Evolutionary conservation across 352 stramenopile species (phyloP), one percentile per base, ranked within the genome.

Genomic region (Pythium plurisporium): DNA sequence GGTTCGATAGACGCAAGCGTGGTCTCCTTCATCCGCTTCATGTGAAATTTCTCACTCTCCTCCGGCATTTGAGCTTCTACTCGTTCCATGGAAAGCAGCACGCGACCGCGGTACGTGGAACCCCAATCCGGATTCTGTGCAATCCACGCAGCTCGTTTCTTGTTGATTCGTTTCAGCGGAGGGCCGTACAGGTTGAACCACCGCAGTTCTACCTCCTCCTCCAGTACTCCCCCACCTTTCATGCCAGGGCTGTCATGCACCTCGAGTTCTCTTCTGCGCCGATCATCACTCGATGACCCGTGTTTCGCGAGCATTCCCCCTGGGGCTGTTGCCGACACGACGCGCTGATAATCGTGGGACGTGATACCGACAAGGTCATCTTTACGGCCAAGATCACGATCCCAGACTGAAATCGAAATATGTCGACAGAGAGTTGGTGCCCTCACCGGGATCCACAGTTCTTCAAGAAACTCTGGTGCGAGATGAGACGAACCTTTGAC

Each of bases 171-270:
- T 1, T 53, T 69, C 7, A 89, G 59, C 1, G 82, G 89, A n/a
- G 87, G 84, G 7, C 89, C 89, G 49, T 96, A 96, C 4, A 96
- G 49, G 56, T 91, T 91, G 38, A 84, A 86, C 85, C 88, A 96
- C 4, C 79, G 70, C 20, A 78, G 58, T 23, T 76, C 61, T 0
- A 81, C 67, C 7, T 56, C 37, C 12, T 68, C 51, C 30, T 55
- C 25, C 2, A 30, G 4, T n/a, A 5, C 30, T 10, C n/a, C 48
- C 29, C 43, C 17, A 5, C 12, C 14, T 14, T 51, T 34, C 1
- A 15, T 9, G 10, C 43, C 23, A 3, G 3, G 4, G 8, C 5
- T 43, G 1, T 61, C 43, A 5, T 40, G 15, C 15, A 36, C 0
- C 17, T 61, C 43, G 1, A 56, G 33, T 17, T 65, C 38, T 43